Conservation (phyloP, 805 yeast species). For the Candida nemodendra region DNA sequence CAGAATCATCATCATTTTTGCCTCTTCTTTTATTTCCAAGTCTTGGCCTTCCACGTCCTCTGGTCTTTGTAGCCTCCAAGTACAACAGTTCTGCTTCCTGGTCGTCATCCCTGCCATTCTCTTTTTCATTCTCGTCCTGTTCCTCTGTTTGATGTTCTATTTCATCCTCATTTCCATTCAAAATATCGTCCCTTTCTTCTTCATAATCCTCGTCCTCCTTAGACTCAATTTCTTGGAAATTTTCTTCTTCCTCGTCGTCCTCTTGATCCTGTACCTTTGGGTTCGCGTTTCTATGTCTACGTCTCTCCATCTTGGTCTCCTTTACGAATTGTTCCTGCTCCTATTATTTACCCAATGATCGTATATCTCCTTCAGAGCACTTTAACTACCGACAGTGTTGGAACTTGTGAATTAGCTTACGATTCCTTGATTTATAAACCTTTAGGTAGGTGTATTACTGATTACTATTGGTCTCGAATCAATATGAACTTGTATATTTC, state of each 20-base stretch:
- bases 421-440: too few species aligned
- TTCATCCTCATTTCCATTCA: slow-evolving; percentile 12
- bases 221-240: slow-evolving; percentile 18
- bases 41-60: slow-evolving; percentile 33
- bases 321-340: too few species aligned
- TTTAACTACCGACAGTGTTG: too few species aligned
- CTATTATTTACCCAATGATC: too few species aligned
- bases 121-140: slow-evolving; percentile 17
- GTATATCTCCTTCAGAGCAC: too few species aligned
- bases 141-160: slow-evolving; percentile 24
- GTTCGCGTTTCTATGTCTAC: slow-evolving; percentile 2
- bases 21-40: slow-evolving; percentile 23
- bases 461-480: too few species aligned
- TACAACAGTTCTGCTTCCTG: slow-evolving; percentile 21
- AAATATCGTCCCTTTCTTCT: slow-evolving; percentile 15
- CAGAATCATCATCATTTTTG: slow-evolving; percentile 28
- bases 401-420: too few species aligned
- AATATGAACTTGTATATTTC: too few species aligned
- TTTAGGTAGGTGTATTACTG: too few species aligned
- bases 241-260: slow-evolving; percentile 16
- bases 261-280: slow-evolving; percentile 6
- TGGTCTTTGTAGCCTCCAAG: slow-evolving; percentile 19
- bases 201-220: slow-evolving; percentile 26
- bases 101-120: slow-evolving; percentile 27
- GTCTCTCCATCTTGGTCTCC: slow-evolving; percentile 3